phyloP scores from a whole-genome alignment of 768 basidiomycete genomes.

The Infundibulicybe gibba region DNA sequence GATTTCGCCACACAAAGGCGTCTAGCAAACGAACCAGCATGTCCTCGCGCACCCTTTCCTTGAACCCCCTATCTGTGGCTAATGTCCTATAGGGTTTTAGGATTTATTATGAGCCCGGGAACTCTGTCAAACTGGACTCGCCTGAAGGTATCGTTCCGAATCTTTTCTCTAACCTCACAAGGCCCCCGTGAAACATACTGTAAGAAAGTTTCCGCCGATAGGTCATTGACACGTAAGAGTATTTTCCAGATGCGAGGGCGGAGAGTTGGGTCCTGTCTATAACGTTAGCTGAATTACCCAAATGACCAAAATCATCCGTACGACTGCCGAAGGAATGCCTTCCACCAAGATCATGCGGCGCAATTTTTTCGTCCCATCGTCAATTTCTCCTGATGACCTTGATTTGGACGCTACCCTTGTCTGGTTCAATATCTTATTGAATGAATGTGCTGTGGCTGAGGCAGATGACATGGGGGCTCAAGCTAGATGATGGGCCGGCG shows the following conservation, averaged over 20 bases:
- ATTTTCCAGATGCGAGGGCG: slow-evolving; percentile 95
- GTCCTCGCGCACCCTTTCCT: slow-evolving; percentile 93
- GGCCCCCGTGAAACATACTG: slow-evolving; percentile 81
- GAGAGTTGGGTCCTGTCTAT: slow-evolving; percentile 64
- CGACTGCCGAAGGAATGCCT: slow-evolving; percentile 77
- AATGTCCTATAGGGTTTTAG: slow-evolving; percentile 55
- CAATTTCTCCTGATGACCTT: slow-evolving; percentile 54
- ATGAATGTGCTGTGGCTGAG: slow-evolving; percentile 58
- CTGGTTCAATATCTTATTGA: slow-evolving; percentile 76
- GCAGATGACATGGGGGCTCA: slow-evolving; percentile 20
- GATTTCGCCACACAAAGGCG: slow-evolving; percentile 96
- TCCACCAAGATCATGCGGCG: slow-evolving; percentile 87
- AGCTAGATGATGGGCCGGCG: slow-evolving; percentile 2
- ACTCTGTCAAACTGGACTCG: slow-evolving; percentile 21
- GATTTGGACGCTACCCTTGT: slow-evolving; percentile 64
- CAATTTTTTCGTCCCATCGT: slow-evolving; percentile 84
- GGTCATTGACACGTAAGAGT: slow-evolving; percentile 73
- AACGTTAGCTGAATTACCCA: background rate
- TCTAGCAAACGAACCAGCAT: slow-evolving; percentile 96
- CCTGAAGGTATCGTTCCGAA: slow-evolving; percentile 97
- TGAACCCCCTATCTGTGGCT: slow-evolving; percentile 97
- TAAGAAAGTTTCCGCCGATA: slow-evolving; percentile 74
- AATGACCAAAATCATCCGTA: slow-evolving; percentile 32
- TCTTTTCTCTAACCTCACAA: slow-evolving; percentile 86
- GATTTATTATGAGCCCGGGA: background rate